Percentiles rank a stretch among this genome's conserved stretches.
These are phyloP conservation scores for Solanum etuberosum DNA, from an alignment of 257 asterid genomes.

Conservation along the genomic window DNA sequence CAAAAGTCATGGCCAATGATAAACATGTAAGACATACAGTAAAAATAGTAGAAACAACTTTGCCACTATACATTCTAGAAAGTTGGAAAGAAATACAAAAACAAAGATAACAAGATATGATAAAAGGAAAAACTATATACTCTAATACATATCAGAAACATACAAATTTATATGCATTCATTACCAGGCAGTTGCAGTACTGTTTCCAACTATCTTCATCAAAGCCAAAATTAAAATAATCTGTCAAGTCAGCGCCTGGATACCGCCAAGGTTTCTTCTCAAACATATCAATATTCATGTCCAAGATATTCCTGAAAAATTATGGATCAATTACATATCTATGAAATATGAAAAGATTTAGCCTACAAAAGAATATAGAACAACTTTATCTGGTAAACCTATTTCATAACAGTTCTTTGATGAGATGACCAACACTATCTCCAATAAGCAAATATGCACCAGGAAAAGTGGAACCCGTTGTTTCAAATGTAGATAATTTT, in stretches of 20 bases:
- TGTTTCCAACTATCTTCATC: constrained; percentile 32
- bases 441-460: background rate
- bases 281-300: constrained; percentile 19
- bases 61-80: background rate
- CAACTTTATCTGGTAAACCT: background rate
- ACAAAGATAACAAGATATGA: background rate
- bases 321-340: background rate
- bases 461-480: background rate
- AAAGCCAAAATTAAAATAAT: constrained; percentile 36
- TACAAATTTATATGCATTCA: background rate
- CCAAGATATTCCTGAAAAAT: constrained; percentile 24
- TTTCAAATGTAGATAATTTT: background rate
- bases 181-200: constrained; percentile 24
- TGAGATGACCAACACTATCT: background rate
- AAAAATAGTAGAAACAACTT: background rate
- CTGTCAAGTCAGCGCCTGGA: constrained; percentile 23
- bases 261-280: constrained; percentile 29
- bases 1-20: background rate
- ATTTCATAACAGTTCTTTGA: background rate
- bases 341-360: background rate
- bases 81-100: background rate
- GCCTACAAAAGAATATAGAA: background rate
- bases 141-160: background rate
- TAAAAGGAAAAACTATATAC: background rate
- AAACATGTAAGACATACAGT: background rate